Percentiles rank a stretch among this genome's conserved stretches.
phyloP scores from a whole-genome alignment of 352 stramenopile species.

The Phytophthora brassicae region DNA sequence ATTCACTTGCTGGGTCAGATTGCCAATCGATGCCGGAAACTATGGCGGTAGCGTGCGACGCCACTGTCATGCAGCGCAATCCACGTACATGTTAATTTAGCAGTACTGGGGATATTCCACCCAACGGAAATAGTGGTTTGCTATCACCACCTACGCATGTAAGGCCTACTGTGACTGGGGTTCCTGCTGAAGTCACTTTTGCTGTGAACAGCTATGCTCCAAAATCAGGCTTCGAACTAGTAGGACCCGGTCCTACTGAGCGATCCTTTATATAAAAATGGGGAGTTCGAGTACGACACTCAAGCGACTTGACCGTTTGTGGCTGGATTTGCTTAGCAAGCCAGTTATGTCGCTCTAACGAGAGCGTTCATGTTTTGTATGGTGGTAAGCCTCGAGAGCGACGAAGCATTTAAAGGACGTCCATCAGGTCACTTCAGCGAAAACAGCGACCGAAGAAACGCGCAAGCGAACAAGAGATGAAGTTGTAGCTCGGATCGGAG shows the following conservation, averaged over 20 bases:
- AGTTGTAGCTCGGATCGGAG: not conserved
- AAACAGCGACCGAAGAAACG: not conserved
- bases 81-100: not conserved
- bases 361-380: not conserved
- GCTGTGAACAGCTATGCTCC: not conserved
- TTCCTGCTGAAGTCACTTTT: not conserved
- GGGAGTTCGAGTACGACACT: not conserved
- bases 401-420: constrained; percentile 12
- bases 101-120: not conserved
- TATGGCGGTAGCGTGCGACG: too few species aligned
- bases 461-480: constrained; percentile 3
- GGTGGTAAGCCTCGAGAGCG: not conserved
- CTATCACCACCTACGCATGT: not conserved
- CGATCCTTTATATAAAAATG: not conserved
- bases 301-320: not conserved
- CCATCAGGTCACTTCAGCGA: not conserved
- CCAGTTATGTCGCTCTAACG: not conserved
- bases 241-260: not conserved
- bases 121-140: not conserved
- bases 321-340: not conserved
- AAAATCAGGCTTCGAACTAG: not conserved
- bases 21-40: not conserved
- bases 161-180: not conserved
- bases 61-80: too few species aligned
- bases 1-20: too few species aligned